Percentiles rank a stretch among this genome's conserved stretches.
Conservation (phyloP, 371 early-diverging fungal species). For the Rhizopus sp. region DNA sequence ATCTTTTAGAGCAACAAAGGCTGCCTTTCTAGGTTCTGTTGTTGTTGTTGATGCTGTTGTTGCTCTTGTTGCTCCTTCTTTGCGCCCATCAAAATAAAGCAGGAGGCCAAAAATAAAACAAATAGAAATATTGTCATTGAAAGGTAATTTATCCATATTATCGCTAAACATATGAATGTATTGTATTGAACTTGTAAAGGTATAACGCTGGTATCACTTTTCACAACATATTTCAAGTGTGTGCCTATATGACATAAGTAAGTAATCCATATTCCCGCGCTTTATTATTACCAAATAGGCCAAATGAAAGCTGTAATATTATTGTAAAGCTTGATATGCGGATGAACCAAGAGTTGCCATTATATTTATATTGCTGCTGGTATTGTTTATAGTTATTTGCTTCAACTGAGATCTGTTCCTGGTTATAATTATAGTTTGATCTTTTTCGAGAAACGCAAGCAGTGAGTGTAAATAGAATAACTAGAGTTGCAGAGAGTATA, state of each 20-base stretch:
- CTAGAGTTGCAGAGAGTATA: conserved; percentile 10
- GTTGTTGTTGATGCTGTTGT: not conserved
- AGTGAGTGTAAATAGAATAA: conserved; percentile 11
- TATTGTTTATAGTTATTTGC: conserved; percentile 5
- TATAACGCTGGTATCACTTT: conserved; percentile 13
- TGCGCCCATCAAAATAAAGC: conserved; percentile 27
- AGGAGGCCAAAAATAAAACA: conserved; percentile 25
- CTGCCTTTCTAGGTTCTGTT: not conserved
- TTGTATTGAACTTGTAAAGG: conserved; percentile 18
- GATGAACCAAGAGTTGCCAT: conserved; percentile 23
- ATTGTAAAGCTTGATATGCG: conserved; percentile 14
- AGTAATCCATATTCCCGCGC: not conserved
- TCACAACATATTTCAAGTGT: conserved; percentile 18
- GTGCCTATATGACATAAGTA: conserved; percentile 15
- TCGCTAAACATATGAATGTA: conserved; percentile 18
- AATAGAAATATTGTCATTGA: conserved; percentile 20
- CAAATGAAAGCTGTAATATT: conserved; percentile 17
- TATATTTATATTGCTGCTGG: not conserved
- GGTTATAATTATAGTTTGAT: not conserved
- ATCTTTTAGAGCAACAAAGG: not conserved
- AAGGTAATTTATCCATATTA: conserved; percentile 29
- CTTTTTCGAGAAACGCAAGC: conserved; percentile 15
- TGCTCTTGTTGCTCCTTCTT: conserved; percentile 4
- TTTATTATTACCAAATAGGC: conserved; percentile 20
- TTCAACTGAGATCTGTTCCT: conserved; percentile 3